Conservation (phyloP, 2,329 filamentous ascomycete genomes). For the Seiridium cupressi region DNA sequence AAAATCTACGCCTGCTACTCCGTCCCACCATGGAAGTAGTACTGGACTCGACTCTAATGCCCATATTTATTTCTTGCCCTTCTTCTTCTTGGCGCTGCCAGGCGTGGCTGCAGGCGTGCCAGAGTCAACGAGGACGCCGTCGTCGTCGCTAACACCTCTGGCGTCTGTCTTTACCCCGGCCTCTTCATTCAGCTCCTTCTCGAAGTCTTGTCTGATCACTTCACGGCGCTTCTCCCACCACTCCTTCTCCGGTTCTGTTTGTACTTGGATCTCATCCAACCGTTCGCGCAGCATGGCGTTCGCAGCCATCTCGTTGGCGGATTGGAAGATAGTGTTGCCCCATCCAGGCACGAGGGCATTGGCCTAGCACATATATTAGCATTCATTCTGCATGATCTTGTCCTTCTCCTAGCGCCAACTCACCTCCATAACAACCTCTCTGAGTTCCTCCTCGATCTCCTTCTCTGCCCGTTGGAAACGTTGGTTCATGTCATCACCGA, state of each 20-base stretch:
- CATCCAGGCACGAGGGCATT: slow-evolving; percentile 86
- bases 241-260: slow-evolving; percentile 71
- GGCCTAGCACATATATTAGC: slow-evolving; percentile 54
- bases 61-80: slow-evolving; percentile 56
- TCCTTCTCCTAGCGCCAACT: background rate
- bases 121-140: slow-evolving; percentile 74
- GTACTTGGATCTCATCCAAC: slow-evolving; percentile 72
- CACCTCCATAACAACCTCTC: slow-evolving; percentile 92
- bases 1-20: background rate
- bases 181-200: slow-evolving; percentile 78
- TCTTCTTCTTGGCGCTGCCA: slow-evolving; percentile 48
- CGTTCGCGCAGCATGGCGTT: slow-evolving; percentile 75
- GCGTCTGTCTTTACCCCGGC: slow-evolving; percentile 39
- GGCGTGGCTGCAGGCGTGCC: slow-evolving; percentile 33
- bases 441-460: slow-evolving; percentile 94
- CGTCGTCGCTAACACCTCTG: slow-evolving; percentile 60
- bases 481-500: slow-evolving; percentile 95
- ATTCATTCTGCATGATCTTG: background rate
- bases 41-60: background rate
- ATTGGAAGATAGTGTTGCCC: slow-evolving; percentile 96
- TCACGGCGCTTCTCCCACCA: slow-evolving; percentile 90
- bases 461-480: slow-evolving; percentile 89
- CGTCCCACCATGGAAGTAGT: background rate
- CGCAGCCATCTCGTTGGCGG: slow-evolving; percentile 90
- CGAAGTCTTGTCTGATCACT: slow-evolving; percentile 71